Evolutionary conservation across 768 basidiomycete species (phyloP).

Genomic region (Auricularia heimuer): DNA sequence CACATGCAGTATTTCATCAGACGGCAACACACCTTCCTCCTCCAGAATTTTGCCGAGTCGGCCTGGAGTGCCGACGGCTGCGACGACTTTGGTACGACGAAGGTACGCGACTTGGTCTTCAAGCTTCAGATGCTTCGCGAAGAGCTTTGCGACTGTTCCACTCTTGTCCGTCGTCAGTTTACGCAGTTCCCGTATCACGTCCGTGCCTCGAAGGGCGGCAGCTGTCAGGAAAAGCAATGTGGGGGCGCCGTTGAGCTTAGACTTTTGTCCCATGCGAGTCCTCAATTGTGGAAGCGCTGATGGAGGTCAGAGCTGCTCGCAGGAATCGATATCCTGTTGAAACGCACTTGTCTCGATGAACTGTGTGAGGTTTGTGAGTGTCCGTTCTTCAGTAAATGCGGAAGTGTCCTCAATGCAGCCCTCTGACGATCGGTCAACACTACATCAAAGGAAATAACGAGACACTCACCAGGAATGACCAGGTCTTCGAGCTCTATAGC

Average conservation of each 20-base stretch:
- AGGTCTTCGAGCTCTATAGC: slow-evolving; percentile 73
- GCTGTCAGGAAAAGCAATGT: slow-evolving; percentile 76
- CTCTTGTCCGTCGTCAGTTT: slow-evolving; percentile 69
- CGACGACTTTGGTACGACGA: slow-evolving; percentile 72
- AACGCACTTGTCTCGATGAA: slow-evolving; percentile 66
- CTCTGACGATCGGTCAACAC: slow-evolving; percentile 50
- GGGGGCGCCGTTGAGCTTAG: slow-evolving; percentile 75
- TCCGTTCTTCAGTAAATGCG: slow-evolving; percentile 59
- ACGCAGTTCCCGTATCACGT: slow-evolving; percentile 67
- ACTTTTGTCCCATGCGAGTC: slow-evolving; percentile 60
- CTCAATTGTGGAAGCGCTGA: slow-evolving; percentile 59
- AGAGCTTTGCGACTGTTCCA: slow-evolving; percentile 89
- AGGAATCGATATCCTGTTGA: not conserved
- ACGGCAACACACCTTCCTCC: slow-evolving; percentile 7
- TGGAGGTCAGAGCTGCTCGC: not conserved
- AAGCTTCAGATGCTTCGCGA: slow-evolving; percentile 90
- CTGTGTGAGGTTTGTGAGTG: slow-evolving; percentile 57
- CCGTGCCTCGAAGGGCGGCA: slow-evolving; percentile 88
- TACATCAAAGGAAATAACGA: slow-evolving; percentile 17
- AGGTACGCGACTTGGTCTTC: slow-evolving; percentile 80
- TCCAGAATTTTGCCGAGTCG: slow-evolving; percentile 71
- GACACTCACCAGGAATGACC: slow-evolving; percentile 61
- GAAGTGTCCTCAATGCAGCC: slow-evolving; percentile 67
- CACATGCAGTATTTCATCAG: not conserved
- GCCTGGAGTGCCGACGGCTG: slow-evolving; percentile 88